Conservation (phyloP, 441 rosid genomes). For the Jatropha podagrica region DNA sequence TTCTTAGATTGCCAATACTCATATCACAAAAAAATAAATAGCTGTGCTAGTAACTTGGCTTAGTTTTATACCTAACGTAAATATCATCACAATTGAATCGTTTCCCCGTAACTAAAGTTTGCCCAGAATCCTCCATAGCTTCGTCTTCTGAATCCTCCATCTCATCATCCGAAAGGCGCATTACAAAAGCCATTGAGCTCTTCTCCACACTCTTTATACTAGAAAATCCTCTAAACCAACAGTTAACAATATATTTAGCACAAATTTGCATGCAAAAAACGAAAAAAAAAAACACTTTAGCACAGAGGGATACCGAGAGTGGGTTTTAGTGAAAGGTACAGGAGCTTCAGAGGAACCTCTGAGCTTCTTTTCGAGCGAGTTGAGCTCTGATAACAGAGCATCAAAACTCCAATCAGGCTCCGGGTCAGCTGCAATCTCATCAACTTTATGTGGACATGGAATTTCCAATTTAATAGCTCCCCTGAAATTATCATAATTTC, state of each 20-base stretch:
- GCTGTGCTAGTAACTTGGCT: not conserved
- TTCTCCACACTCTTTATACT: slow-evolving; percentile 33
- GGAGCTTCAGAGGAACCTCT: slow-evolving; percentile 37
- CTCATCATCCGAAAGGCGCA: slow-evolving; percentile 71
- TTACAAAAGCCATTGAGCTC: slow-evolving; percentile 49
- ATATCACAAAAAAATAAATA: not conserved
- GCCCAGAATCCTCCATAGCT: slow-evolving; percentile 29
- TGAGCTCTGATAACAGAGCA: slow-evolving; percentile 54
- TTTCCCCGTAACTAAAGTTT: slow-evolving; percentile 32
- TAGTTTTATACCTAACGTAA: slow-evolving; percentile 47
- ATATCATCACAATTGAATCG: slow-evolving; percentile 51
- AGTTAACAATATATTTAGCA: not conserved
- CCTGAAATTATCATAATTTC: slow-evolving; percentile 39
- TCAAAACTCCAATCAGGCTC: slow-evolving; percentile 73
- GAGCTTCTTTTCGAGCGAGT: slow-evolving; percentile 63
- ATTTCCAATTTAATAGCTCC: slow-evolving; percentile 54
- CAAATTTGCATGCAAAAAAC: not conserved
- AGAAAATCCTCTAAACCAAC: slow-evolving; percentile 21
- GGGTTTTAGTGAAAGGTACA: slow-evolving; percentile 44
- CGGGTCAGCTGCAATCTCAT: slow-evolving; percentile 63
- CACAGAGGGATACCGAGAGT: slow-evolving; percentile 37
- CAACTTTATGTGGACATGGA: slow-evolving; percentile 51
- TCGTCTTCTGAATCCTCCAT: slow-evolving; percentile 39
- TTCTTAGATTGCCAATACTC: not conserved
- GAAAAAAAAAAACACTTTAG: not conserved